Percentiles rank a stretch among this genome's conserved stretches.
Evolutionary conservation across 2,329 filamentous ascomycete species (phyloP).

Genomic region (Lasiodiplodia sp.): DNA sequence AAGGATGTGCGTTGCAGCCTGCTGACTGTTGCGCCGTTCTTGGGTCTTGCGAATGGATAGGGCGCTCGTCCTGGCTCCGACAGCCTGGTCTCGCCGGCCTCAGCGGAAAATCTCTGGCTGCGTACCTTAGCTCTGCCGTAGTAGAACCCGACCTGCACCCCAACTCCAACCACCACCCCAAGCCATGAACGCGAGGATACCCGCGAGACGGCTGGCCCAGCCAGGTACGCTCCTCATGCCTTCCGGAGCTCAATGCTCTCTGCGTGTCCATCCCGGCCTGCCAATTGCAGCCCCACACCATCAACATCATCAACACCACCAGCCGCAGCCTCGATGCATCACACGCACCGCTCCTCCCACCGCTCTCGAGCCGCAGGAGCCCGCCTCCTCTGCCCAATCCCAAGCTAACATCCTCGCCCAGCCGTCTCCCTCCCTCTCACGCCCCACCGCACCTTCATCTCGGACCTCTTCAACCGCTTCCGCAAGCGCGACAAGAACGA

Average conservation of each 20-base stretch:
- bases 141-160: neutral
- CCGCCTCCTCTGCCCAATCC: neutral
- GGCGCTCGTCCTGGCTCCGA: slow-evolving; percentile 6
- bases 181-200: slow-evolving; percentile 70
- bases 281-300: neutral
- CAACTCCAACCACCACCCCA: slow-evolving; percentile 30
- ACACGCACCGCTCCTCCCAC: neutral
- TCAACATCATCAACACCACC: neutral
- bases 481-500: slow-evolving; percentile 13
- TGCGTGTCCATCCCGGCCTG: neutral
- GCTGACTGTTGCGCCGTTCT: slow-evolving; percentile 1
- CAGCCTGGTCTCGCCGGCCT: slow-evolving; percentile 28
- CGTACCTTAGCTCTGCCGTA: too few species aligned
- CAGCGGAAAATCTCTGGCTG: slow-evolving; percentile 35
- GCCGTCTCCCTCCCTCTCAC: slow-evolving; percentile 26
- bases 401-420: neutral
- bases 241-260: neutral
- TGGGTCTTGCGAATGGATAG: neutral
- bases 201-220: slow-evolving; percentile 66
- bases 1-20: slow-evolving; percentile 1
- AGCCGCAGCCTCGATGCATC: neutral
- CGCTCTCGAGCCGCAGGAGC: neutral
- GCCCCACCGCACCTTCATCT: slow-evolving; percentile 22
- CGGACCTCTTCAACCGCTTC: slow-evolving; percentile 16
- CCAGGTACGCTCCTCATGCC: slow-evolving; percentile 60